phyloP scores from a whole-genome alignment of 495 filamentous ascomycete genomes.

The Emericellopsis terricola region DNA sequence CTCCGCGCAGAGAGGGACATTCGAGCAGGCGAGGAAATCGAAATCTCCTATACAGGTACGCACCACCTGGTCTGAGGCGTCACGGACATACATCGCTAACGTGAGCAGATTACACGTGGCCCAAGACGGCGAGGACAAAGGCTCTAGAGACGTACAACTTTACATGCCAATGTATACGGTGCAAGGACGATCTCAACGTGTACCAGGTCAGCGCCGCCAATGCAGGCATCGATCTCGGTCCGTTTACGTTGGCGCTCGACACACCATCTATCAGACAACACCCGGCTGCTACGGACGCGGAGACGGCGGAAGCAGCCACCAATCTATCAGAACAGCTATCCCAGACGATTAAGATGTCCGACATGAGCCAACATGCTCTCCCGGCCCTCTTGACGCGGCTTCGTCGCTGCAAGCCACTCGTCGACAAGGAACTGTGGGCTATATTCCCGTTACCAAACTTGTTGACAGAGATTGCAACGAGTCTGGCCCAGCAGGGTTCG shows the following conservation, averaged over 20 bases:
- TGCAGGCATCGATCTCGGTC: conserved; percentile 19
- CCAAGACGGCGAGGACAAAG: conserved; percentile 12
- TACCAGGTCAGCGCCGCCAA: conserved; percentile 21
- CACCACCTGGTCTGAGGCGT: background rate
- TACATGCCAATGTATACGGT: conserved; percentile 20
- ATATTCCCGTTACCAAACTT: conserved; percentile 18
- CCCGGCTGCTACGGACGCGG: conserved; percentile 3
- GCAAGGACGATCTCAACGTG: conserved; percentile 21
- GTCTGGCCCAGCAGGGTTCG: too few species aligned
- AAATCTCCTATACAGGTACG: conserved; percentile 33
- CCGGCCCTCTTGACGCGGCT: too few species aligned
- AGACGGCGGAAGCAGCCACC: background rate
- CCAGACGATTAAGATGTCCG: too few species aligned
- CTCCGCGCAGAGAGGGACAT: conserved; percentile 22
- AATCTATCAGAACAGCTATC: background rate
- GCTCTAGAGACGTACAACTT: conserved; percentile 23
- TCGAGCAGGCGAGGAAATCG: conserved; percentile 25
- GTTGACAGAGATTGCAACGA: too few species aligned
- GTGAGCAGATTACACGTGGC: conserved; percentile 15
- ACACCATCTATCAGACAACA: conserved; percentile 9
- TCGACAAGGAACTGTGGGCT: conserved; percentile 17
- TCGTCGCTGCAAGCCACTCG: conserved; percentile 18
- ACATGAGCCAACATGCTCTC: too few species aligned
- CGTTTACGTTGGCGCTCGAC: conserved; percentile 12
- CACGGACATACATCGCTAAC: background rate